These are phyloP conservation scores for Cyclostephanos tholiformis DNA, from an alignment of 108 stramenopile species.

Conservation along the genomic window DNA sequence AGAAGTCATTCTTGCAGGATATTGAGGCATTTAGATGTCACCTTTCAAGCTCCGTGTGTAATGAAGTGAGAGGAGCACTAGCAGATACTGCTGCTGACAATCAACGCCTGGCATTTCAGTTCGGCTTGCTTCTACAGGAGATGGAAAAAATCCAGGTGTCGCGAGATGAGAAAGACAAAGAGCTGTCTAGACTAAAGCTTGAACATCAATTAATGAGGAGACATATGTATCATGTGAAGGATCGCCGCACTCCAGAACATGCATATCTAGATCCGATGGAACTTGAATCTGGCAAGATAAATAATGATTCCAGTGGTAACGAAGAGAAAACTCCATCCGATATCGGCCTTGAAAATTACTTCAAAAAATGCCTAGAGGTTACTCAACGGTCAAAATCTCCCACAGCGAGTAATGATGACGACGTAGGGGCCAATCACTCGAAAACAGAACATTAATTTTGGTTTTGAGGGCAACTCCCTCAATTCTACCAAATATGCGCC, in stretches of 20 bases:
- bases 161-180: constrained; percentile 23
- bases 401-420: not conserved
- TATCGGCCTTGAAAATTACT: constrained; percentile 1
- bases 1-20: constrained; percentile 22
- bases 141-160: constrained; percentile 27
- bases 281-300: not conserved
- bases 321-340: not conserved
- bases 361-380: not conserved
- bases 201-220: constrained; percentile 13
- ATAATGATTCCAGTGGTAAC: not conserved
- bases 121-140: constrained; percentile 18
- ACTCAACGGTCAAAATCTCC: not conserved
- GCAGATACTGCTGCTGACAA: constrained; percentile 21
- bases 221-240: not conserved
- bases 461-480: no score
- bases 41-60: constrained; percentile 18
- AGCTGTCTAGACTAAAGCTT: constrained; percentile 17
- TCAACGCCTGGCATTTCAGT: constrained; percentile 18
- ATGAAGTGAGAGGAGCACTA: constrained; percentile 24
- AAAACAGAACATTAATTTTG: no score
- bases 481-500: no score
- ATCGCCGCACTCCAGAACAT: not conserved
- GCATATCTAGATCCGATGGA: not conserved
- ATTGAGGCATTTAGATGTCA: constrained; percentile 15
- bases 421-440: not conserved